A percentile compares a stretch with the other conserved stretches of the same genome.
Conservation (phyloP, 2,329 filamentous ascomycete genomes). For the Eutypa lata region DNA sequence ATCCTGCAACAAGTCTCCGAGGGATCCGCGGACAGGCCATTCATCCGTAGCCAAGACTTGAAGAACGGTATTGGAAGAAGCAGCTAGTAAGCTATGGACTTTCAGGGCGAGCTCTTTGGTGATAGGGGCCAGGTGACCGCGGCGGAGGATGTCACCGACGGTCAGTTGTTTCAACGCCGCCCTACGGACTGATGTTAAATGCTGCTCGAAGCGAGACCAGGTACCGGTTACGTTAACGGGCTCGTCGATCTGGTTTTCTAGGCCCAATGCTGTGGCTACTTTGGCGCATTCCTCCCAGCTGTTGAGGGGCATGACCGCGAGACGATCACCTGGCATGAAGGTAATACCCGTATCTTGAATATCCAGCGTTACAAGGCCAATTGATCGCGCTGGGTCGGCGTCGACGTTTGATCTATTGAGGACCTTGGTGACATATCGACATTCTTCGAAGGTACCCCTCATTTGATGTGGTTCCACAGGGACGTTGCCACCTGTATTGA, state of each 20-base stretch:
- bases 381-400: conserved; percentile 40
- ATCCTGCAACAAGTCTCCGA: conserved; percentile 48
- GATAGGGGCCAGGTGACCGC: conserved; percentile 49
- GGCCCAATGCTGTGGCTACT: conserved; percentile 47
- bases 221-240: conserved; percentile 34
- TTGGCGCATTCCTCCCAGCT: conserved; percentile 54
- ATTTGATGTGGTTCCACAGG: conserved; percentile 50
- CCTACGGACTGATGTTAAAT: conserved; percentile 38
- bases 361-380: conserved; percentile 48
- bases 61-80: conserved; percentile 47
- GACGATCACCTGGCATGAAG: conserved; percentile 49
- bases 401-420: conserved; percentile 44
- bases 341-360: conserved; percentile 52
- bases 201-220: conserved; percentile 47
- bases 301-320: conserved; percentile 54
- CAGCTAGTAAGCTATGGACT: conserved; percentile 44
- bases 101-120: conserved; percentile 49
- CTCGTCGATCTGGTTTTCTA: conserved; percentile 44
- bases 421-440: conserved; percentile 46
- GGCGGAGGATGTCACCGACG: conserved; percentile 46
- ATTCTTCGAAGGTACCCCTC: conserved; percentile 53
- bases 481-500: conserved; percentile 32
- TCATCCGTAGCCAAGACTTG: conserved; percentile 47
- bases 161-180: conserved; percentile 31
- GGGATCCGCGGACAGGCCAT: conserved; percentile 48